Evolutionary conservation across 441 rosid species (phyloP), one percentile per base, ranked within the genome.

Genomic region (Erodium texanum): DNA sequence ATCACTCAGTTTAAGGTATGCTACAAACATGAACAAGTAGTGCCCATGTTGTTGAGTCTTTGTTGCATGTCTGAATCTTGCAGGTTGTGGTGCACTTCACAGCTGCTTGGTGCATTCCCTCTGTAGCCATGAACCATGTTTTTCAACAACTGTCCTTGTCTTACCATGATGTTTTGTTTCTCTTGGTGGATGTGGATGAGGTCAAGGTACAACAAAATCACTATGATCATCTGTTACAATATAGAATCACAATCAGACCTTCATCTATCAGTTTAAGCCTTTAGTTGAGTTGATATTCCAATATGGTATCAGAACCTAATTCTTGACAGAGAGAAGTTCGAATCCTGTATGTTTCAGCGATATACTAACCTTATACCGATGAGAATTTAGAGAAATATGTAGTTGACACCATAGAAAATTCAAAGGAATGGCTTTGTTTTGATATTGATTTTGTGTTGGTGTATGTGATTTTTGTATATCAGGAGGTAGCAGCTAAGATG

Each of bases 51-150:
- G 38, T 32, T 32, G 36, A 32, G 36, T 32, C 5, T 3, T 23
- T 15, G 20, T 34, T 48, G 32, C 16, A 43, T 67, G 3, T 41
- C 67, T 52, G 15, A 24, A 24, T 19, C n/a, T 76, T 79, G 68
- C 82, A 89, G 97, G 69, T 87, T 66, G 80, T 87, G 80, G 90
- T 81, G 32, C 95, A 93, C 81, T 93, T 93, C 65, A 84, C 95
- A 62, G 97, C 99, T 66, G 68, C 88, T 45, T 92, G 99, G 99
- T 94, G 98, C 66, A 74, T 87, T 69, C 99, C 97, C 64, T 95
- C 99, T 9, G 89, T 90, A 81, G 93, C 76, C 22, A 92, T 95
- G 99, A 92, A 83, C 65, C 88, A 90, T 0, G 71, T 79, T 68
- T 85, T 89, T 59, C 92, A 89, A 77, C 96, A 90, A 64, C 68